Evolutionary conservation across 805 yeast species (phyloP).

Genomic region (Candida krabiensis): DNA sequence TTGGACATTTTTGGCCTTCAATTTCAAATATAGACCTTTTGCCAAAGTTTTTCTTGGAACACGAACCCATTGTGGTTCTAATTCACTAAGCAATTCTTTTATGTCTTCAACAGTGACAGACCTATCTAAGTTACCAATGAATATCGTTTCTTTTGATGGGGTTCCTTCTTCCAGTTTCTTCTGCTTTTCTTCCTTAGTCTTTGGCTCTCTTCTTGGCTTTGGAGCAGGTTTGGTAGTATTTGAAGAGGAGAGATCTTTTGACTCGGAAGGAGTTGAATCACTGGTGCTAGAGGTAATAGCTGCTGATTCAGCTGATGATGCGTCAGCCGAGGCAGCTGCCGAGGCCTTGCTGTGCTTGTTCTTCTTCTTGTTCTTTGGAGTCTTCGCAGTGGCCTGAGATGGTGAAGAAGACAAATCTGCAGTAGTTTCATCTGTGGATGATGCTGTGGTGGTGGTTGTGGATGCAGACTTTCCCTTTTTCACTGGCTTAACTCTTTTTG

Average conservation of each 20-base stretch:
- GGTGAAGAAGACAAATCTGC: conserved; percentile 1
- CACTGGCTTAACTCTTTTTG: conserved; percentile 28
- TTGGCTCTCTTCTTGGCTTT: conserved; percentile 15
- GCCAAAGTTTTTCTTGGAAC: conserved; percentile 57
- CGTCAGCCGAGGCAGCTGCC: no score
- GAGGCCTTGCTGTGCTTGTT: conserved; percentile 12
- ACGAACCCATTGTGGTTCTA: conserved; percentile 55
- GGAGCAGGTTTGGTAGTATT: conserved; percentile 7
- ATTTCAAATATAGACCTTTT: conserved; percentile 39
- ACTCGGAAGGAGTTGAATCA: conserved; percentile 9
- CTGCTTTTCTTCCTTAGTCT: conserved; percentile 30
- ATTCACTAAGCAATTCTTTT: conserved; percentile 44
- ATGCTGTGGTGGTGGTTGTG: conserved; percentile 19
- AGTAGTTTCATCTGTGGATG: neutral
- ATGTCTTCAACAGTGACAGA: conserved; percentile 48
- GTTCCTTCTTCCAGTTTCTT: conserved; percentile 45
- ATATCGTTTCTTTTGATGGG: conserved; percentile 58
- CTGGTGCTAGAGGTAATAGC: conserved; percentile 10
- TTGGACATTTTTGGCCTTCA: conserved; percentile 45
- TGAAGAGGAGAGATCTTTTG: conserved; percentile 9
- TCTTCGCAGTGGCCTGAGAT: conserved; percentile 1
- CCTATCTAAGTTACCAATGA: conserved; percentile 59
- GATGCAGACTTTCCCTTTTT: conserved; percentile 15
- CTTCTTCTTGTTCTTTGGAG: conserved; percentile 11
- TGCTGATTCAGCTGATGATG: conserved; percentile 2